phyloP scores from a whole-genome alignment of 495 filamentous ascomycete species.

The Podospora anserina region DNA sequence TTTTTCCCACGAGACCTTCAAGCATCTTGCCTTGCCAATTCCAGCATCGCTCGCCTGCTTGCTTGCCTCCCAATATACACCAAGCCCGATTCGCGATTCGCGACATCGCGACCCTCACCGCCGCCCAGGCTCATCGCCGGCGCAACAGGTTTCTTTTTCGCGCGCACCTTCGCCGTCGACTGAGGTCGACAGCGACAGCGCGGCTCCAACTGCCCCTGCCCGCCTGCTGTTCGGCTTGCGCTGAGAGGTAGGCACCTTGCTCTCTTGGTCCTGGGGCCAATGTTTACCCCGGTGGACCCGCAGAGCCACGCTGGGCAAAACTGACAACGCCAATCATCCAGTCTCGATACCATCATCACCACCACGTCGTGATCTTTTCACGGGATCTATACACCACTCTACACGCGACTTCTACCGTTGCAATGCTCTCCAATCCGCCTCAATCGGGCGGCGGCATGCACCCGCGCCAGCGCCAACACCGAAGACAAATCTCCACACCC shows the following conservation, averaged over 20 bases:
- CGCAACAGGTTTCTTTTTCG: not conserved
- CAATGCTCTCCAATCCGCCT: constrained; percentile 72
- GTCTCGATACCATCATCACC: constrained; percentile 40
- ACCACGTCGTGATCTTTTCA: constrained; percentile 21
- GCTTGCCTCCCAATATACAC: not conserved
- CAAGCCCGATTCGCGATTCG: not conserved
- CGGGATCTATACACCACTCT: constrained; percentile 51
- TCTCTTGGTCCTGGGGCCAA: constrained; percentile 5
- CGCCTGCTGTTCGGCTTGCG: constrained; percentile 63
- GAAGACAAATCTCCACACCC: constrained; percentile 86
- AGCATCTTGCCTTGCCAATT: constrained; percentile 6
- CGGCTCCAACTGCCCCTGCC: constrained; percentile 40
- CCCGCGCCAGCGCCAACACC: constrained; percentile 69
- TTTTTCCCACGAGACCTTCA: not conserved
- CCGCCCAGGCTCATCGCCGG: not conserved
- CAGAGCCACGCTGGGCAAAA: not conserved
- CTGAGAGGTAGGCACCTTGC: constrained; percentile 62
- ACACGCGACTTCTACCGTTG: constrained; percentile 49
- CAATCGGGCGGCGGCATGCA: constrained; percentile 59
- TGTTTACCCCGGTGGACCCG: not conserved
- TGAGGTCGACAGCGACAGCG: constrained; percentile 39
- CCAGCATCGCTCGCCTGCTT: not conserved
- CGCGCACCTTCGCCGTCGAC: constrained; percentile 28
- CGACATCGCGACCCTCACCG: constrained; percentile 2
- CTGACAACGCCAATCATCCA: constrained; percentile 1